Conservation (phyloP, 257 asterid genomes). For the Solanum bulbocastanum region DNA sequence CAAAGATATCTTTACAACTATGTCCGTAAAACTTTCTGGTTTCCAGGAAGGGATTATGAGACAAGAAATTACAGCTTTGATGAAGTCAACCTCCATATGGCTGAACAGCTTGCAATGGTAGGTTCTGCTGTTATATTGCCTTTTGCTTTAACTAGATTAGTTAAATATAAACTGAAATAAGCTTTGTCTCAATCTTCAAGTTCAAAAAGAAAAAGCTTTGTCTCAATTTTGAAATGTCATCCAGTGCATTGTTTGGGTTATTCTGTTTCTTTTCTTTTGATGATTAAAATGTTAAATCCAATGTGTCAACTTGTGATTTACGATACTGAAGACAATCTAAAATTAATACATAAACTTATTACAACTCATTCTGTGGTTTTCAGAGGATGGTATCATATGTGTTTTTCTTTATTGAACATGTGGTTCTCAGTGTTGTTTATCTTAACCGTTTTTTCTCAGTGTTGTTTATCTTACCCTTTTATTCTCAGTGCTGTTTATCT, state of each 20-base stretch:
- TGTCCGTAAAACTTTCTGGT: background rate
- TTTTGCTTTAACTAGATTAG: background rate
- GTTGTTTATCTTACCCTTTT: background rate
- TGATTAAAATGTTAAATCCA: background rate
- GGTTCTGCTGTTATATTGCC: constrained; percentile 13
- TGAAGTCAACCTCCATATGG: constrained; percentile 87
- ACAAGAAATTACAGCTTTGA: constrained; percentile 93
- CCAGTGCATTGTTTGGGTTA: background rate
- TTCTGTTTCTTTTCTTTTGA: background rate
- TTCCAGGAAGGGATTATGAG: constrained; percentile 87
- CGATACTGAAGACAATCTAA: background rate
- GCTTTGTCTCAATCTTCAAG: background rate
- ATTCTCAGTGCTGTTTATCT: background rate
- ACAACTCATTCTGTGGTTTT: background rate
- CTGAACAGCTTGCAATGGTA: constrained; percentile 79
- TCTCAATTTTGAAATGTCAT: background rate
- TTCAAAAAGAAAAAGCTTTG: background rate
- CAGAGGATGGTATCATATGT: background rate
- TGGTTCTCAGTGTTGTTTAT: background rate
- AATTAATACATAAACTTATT: background rate
- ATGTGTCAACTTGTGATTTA: background rate
- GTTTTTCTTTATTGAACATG: background rate
- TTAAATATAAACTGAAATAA: background rate
- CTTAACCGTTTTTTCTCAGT: background rate
- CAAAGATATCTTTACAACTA: background rate